Percentiles rank a stretch among this genome's conserved stretches.
phyloP scores from a whole-genome alignment of 306 rosid species.

The Malus fusca region DNA sequence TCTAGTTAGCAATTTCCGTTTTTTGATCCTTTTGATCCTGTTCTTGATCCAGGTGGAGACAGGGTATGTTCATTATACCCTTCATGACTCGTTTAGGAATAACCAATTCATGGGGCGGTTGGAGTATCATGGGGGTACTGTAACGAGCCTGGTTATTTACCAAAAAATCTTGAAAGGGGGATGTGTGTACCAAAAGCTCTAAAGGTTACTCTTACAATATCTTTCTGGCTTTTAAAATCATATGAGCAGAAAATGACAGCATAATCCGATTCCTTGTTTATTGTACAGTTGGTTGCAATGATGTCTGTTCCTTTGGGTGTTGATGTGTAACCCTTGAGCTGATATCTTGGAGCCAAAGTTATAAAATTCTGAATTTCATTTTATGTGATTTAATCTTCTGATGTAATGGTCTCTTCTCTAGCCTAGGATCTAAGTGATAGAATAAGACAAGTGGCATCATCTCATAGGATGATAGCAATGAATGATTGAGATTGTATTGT shows the following conservation, averaged over 20 bases:
- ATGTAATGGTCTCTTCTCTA: too few species aligned
- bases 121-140: not conserved
- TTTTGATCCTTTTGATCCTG: not conserved
- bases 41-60: not conserved
- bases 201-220: not conserved
- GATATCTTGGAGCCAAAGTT: too few species aligned
- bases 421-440: too few species aligned
- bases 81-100: not conserved
- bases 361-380: too few species aligned
- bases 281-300: constrained; percentile 60
- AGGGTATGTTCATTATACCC: not conserved
- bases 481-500: too few species aligned
- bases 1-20: not conserved
- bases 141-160: too few species aligned
- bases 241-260: not conserved
- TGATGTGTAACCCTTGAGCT: too few species aligned
- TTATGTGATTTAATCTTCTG: too few species aligned
- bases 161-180: not conserved
- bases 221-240: not conserved
- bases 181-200: not conserved
- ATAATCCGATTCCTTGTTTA: not conserved
- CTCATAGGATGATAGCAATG: too few species aligned
- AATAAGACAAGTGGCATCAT: too few species aligned
- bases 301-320: constrained; percentile 70
- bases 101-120: not conserved